A percentile compares a stretch with the other conserved stretches of the same genome.
Evolutionary conservation across 2,329 filamentous ascomycete species (phyloP).

Genomic region (Cordyceps militaris): DNA sequence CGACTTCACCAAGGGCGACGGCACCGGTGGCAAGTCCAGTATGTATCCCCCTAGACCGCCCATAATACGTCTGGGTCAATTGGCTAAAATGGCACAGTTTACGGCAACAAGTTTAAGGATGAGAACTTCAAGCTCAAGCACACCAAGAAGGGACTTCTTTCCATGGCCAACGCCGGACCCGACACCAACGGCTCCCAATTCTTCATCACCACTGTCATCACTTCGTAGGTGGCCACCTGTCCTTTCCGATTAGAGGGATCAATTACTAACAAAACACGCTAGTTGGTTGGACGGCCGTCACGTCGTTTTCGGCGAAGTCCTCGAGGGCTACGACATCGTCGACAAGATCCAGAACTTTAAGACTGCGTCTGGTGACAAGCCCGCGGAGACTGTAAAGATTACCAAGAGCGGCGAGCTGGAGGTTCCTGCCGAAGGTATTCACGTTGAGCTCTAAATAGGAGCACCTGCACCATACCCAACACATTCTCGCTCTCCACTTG

Average conservation of each 20-base stretch:
- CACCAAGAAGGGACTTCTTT: slow-evolving; percentile 74
- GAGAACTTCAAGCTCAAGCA: slow-evolving; percentile 97
- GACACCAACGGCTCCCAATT: slow-evolving; percentile 88
- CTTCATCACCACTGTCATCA: slow-evolving; percentile 82
- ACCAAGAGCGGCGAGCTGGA: slow-evolving; percentile 76
- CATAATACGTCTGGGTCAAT: slow-evolving; percentile 1
- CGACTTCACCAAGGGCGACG: slow-evolving; percentile 77
- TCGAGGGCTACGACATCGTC: slow-evolving; percentile 77
- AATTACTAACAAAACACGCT: slow-evolving; percentile 9
- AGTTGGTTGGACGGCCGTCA: slow-evolving; percentile 79
- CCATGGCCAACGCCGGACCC: slow-evolving; percentile 79
- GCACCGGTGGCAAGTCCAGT: slow-evolving; percentile 82
- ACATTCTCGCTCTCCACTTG: slow-evolving; percentile 13
- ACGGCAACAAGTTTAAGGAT: slow-evolving; percentile 74
- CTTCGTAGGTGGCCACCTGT: slow-evolving; percentile 46
- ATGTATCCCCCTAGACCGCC: slow-evolving; percentile 28
- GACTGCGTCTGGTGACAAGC: slow-evolving; percentile 62
- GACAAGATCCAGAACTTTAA: slow-evolving; percentile 68
- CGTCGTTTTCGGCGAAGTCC: slow-evolving; percentile 83
- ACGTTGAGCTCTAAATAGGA: slow-evolving; percentile 70
- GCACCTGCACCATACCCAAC: slow-evolving; percentile 15
- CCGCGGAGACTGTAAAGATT: slow-evolving; percentile 64
- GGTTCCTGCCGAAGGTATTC: slow-evolving; percentile 86
- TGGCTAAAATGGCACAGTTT: slow-evolving; percentile 48
- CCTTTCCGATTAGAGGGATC: background rate